Evolutionary conservation across 2,329 filamentous ascomycete genomes (phyloP), one percentile per base, ranked within the genome.

Genomic region (Penicillium sp.): DNA sequence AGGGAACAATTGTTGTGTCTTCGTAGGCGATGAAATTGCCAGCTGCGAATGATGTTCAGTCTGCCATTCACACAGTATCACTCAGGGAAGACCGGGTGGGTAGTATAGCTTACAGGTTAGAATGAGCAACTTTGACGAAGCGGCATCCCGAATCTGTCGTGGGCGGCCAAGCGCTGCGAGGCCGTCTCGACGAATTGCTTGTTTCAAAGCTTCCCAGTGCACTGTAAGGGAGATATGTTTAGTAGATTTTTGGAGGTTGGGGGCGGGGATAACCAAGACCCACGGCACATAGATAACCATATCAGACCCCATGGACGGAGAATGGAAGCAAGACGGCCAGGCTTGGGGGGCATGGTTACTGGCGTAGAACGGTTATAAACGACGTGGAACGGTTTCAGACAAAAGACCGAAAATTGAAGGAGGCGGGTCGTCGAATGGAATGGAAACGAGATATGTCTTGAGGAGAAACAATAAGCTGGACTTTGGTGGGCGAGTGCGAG

Each of bases 1-100:
- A 69, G 24, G 74, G 70, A 24, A 75, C 66, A 52, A 56, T 49
- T 16, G 71, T 75, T 7, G 71, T 74, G 39, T 70, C 53, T 65
- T 76, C 74, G 47, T 62, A 73, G 8, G 70, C 65, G 57, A 71
- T 68, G 49, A 73, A 74, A 24, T 50, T 54, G 44, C 13, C 46
- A 29, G 67, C 71, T 72, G 45, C 5, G 39, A 2, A 58, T 21
- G 19, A 60, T n/a, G 21, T 24, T 62, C 21, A 61, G 43, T 22
- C n/a, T 31, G n/a, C 5, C 33, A 3, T 21, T 43, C 11, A 27
- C 35, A 10, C 2, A 27, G 21, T 43, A 1, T 5, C 14, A 22
- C 13, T 45, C 16, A 44, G 16, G 24, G 13, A 27, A 35, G 9
- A 39, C 24, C 7, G 13, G 9, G 19, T 6, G 9, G 4, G 10